phyloP scores from a whole-genome alignment of 2,329 filamentous ascomycete genomes.

The Remersonia thermophila region DNA sequence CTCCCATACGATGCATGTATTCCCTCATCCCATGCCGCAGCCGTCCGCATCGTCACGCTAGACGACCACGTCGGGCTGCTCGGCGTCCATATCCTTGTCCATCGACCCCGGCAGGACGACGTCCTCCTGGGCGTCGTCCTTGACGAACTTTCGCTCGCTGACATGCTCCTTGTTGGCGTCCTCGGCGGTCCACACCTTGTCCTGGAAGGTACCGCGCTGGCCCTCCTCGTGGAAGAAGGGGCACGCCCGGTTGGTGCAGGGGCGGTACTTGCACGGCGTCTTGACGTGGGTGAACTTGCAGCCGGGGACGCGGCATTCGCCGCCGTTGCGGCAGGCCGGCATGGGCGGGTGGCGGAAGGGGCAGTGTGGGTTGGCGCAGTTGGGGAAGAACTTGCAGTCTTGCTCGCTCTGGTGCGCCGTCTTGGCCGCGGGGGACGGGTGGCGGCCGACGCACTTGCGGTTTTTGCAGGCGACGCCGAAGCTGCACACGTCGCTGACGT shows the following conservation, averaged over 20 bases:
- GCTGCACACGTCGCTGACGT: slow-evolving; percentile 66
- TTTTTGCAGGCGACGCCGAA: slow-evolving; percentile 94
- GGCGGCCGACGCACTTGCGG: slow-evolving; percentile 79
- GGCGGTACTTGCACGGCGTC: slow-evolving; percentile 79
- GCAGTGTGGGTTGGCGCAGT: slow-evolving; percentile 79
- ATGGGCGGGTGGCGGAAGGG: slow-evolving; percentile 80
- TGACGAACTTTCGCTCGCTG: slow-evolving; percentile 79
- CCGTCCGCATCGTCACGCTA: slow-evolving; percentile 5
- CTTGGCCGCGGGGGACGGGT: slow-evolving; percentile 80
- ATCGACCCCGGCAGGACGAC: slow-evolving; percentile 51
- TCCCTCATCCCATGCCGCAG: too few relatives aligned
- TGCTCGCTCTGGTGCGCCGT: slow-evolving; percentile 67
- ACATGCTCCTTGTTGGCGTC: slow-evolving; percentile 53
- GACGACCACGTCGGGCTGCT: slow-evolving; percentile 14
- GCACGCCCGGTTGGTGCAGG: slow-evolving; percentile 81
- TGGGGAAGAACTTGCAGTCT: slow-evolving; percentile 83
- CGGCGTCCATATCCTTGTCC: slow-evolving; percentile 20
- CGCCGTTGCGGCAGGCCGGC: slow-evolving; percentile 82
- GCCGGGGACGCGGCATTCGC: slow-evolving; percentile 65
- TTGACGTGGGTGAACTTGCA: slow-evolving; percentile 87
- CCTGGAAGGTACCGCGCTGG: slow-evolving; percentile 70
- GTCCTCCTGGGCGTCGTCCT: slow-evolving; percentile 57
- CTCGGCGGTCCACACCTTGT: slow-evolving; percentile 81
- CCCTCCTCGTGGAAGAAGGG: slow-evolving; percentile 84
- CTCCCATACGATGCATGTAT: too few relatives aligned